Base-by-base conservation (phyloP, 2,329 filamentous ascomycete species). In the Emericellopsis cladophorae region DNA sequence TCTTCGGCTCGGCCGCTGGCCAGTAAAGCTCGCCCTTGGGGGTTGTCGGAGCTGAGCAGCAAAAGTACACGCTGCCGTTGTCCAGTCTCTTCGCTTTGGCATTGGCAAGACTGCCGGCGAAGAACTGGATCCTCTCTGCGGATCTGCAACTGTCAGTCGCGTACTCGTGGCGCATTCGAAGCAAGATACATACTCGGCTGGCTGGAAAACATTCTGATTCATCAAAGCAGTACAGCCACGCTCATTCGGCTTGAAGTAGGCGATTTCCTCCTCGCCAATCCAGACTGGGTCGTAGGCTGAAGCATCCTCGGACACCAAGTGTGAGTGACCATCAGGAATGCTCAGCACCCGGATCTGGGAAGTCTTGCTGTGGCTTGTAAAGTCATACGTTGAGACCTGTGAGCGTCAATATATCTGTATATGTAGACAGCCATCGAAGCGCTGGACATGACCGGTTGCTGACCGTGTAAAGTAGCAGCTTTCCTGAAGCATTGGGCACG, bases 311-410 rank as follows among this genome's bases (percentile, higher is more conserved):
- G 76, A 81, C 10, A 94, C 65, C 11, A 79, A 59, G 4, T 68
- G 74, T 4, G 80, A 80, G 39, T 81, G 69, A 29, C 81, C 80
- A 7, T 73, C 76, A 36, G 71, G 64, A 44, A 88, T 68, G 49
- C 90, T 78, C 33, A 95, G 64, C 22, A 90, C 59, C 15, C 80
- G 75, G 49, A 83, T 79, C 62, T 88, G 80, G 44, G 67, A 70
- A 5, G 70, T 74, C 54, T 81, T 82, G 37, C 70, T 68, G 55
- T 93, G 86, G 1, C 75, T 70, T 32, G 82, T 69, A 58, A 95
- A 95, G 5, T 79, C 89, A 59, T 94, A 95, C 2, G 80, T 77
- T 1, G 82, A 84, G 14, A 79, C 67, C 58, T 79, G 56, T 40
- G 23, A 16, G 22, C n/a, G 21, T 21, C 42, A 15, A 12, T 12